These are phyloP conservation scores for Bertia moriformis DNA, from an alignment of 2,329 filamentous ascomycete genomes.

Conservation along the genomic window DNA sequence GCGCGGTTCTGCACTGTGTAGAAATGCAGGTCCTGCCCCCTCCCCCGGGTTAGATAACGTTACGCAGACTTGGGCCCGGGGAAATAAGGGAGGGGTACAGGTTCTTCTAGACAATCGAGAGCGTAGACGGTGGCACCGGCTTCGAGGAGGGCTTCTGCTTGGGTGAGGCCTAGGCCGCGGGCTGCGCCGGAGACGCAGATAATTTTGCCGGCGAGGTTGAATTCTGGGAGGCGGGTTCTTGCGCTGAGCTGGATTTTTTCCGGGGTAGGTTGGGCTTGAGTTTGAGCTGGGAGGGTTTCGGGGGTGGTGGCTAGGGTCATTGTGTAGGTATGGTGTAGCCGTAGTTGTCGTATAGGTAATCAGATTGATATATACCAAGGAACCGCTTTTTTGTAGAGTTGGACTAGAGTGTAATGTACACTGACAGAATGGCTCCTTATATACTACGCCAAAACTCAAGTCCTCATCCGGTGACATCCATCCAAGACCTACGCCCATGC, in stretches of 20 bases:
- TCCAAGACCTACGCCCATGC: too few species aligned
- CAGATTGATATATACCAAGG: background rate
- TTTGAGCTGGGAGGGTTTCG: background rate
- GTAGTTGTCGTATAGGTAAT: background rate
- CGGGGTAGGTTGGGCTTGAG: background rate
- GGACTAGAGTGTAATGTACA: background rate
- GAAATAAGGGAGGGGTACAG: slow-evolving; percentile 11
- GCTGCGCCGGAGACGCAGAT: slow-evolving; percentile 65
- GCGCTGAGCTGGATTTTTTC: background rate
- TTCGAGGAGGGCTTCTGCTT: slow-evolving; percentile 66
- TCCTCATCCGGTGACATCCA: too few species aligned
- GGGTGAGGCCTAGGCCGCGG: slow-evolving; percentile 63
- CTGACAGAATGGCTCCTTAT: too few species aligned
- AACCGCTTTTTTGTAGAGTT: background rate
- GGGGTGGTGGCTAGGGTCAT: background rate
- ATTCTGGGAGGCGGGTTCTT: slow-evolving; percentile 45
- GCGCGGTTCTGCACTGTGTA: slow-evolving; percentile 49
- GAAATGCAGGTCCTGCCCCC: slow-evolving; percentile 38
- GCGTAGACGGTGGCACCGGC: slow-evolving; percentile 63
- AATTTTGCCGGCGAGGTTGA: slow-evolving; percentile 60
- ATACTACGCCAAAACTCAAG: too few species aligned
- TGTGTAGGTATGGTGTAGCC: background rate
- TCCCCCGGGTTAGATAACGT: background rate
- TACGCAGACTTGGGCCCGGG: background rate
- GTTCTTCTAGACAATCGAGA: slow-evolving; percentile 45